Percentiles rank a stretch among this genome's conserved stretches.
phyloP scores from a whole-genome alignment of 108 stramenopile species.

The Cyclotella sp. region DNA sequence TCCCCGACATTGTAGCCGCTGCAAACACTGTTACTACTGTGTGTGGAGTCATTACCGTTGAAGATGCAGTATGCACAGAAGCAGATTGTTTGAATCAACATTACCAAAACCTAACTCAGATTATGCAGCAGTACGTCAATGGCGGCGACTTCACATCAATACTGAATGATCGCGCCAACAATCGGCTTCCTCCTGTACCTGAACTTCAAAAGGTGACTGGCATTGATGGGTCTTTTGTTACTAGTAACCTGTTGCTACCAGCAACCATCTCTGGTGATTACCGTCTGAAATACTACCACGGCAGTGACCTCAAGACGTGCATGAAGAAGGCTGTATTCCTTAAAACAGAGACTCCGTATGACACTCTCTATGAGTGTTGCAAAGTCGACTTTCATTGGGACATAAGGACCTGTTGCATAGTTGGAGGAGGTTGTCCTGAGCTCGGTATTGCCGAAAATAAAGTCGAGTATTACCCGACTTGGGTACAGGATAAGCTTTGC shows the following conservation, averaged over 20 bases:
- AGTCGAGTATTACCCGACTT: slow-evolving; percentile 35
- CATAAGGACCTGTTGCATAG: slow-evolving; percentile 24
- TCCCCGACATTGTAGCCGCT: slow-evolving; percentile 38
- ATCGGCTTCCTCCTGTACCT: slow-evolving; percentile 51
- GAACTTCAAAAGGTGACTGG: slow-evolving; percentile 28
- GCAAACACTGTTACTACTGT: slow-evolving; percentile 19
- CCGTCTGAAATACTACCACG: slow-evolving; percentile 25
- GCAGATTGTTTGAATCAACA: slow-evolving; percentile 29
- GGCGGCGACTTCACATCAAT: slow-evolving; percentile 17
- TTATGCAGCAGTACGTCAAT: slow-evolving; percentile 21
- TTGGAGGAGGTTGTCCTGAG: slow-evolving; percentile 47
- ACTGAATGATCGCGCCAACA: slow-evolving; percentile 10
- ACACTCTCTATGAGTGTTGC: slow-evolving; percentile 42
- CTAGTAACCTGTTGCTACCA: slow-evolving; percentile 36
- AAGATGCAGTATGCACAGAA: slow-evolving; percentile 36
- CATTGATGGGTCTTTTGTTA: slow-evolving; percentile 4
- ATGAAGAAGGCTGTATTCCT: slow-evolving; percentile 32
- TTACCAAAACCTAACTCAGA: slow-evolving; percentile 19
- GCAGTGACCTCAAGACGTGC: slow-evolving; percentile 40
- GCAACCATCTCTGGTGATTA: slow-evolving; percentile 42
- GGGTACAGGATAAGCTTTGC: slow-evolving; percentile 25
- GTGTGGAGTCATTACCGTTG: slow-evolving; percentile 44
- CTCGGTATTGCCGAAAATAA: neutral
- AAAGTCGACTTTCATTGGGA: slow-evolving; percentile 28
- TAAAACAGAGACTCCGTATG: slow-evolving; percentile 24